Evolutionary conservation across 108 stramenopile genomes (phyloP), one percentile per base, ranked within the genome.

Genomic region (Seminavis robusta): DNA sequence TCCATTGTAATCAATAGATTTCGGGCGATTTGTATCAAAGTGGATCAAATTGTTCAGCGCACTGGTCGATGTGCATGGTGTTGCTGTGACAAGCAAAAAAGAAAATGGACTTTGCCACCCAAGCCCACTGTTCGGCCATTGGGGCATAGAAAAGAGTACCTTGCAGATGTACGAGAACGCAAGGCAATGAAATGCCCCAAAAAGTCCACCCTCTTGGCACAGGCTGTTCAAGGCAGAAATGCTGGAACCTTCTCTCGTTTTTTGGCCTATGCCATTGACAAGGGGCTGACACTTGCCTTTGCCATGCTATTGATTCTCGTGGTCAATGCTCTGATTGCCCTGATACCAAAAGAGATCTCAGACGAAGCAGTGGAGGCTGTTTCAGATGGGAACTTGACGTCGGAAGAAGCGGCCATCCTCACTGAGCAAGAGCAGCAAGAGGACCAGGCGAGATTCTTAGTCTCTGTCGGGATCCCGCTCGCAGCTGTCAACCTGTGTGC

Each of bases 181-280:
- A 21, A 42, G 4, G 41, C 17, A 7, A 3, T 42, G 20, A 9
- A 7, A 21, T 42, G 41, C 21, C 41, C 41, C 4, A 17, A 42
- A 21, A 17, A 42, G 17, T 7, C 21, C 6, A 21, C 41, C 4
- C 20, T 21, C 9, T 42, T 42, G 41, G 41, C 41, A 21, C 20
- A 42, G 21, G 41, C 41, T 42, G 41, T 42, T 42, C 41, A 42
- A 21, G 41, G 41, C 21, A 17, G 41, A 21, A 21, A 21, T 42
- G 41, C 41, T 42, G 41, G 41, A 42, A 21, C 21, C 4, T 4
- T 42, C 9, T 42, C 41, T 9, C 41, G 41, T 21, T 9, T 42
- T 4, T 17, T 25, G 20, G 47, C 47, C 19, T 29, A 16, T 20
- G 47, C 25, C 47, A 25, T 49, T 20, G 47, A 26, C 26, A 25